A percentile compares a stretch with the other conserved stretches of the same genome.
Evolutionary conservation across 169 alveolate genomes (phyloP).

Genomic region (Cyclospora cayetanensis): DNA sequence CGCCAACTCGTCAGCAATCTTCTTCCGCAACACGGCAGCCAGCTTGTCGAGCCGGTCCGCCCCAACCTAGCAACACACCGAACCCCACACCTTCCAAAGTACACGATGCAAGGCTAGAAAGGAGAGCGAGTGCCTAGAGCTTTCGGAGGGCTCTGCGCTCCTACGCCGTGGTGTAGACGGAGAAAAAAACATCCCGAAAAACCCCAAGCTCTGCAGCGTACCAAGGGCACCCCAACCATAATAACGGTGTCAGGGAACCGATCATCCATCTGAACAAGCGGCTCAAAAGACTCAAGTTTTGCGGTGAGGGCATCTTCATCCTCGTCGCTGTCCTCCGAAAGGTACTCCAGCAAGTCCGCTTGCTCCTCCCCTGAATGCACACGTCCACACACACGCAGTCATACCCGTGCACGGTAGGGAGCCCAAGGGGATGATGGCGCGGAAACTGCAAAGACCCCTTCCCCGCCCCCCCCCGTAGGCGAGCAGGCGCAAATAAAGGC

Average conservation of each 20-base stretch:
- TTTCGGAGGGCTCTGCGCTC: neutral
- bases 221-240: slow-evolving; percentile 66
- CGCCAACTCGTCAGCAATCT: slow-evolving; percentile 54
- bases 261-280: slow-evolving; percentile 67
- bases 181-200: no score
- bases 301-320: slow-evolving; percentile 44
- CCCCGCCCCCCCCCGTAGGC: no score
- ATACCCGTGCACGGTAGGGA: no score
- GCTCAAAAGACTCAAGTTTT: slow-evolving; percentile 56
- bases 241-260: slow-evolving; percentile 69
- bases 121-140: neutral
- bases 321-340: slow-evolving; percentile 77
- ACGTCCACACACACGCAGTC: no score
- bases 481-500: no score
- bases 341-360: slow-evolving; percentile 62
- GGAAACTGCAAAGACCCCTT: no score
- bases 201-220: slow-evolving; percentile 30
- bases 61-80: slow-evolving; percentile 35
- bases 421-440: no score
- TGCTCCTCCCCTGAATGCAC: slow-evolving; percentile 68
- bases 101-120: no score
- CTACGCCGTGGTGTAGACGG: no score
- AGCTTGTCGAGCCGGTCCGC: slow-evolving; percentile 70
- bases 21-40: slow-evolving; percentile 55
- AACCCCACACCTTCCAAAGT: neutral